Percentiles rank a stretch among this genome's conserved stretches.
Conservation (phyloP, 2,329 filamentous ascomycete genomes). For the Ceratocystis colombiana region DNA sequence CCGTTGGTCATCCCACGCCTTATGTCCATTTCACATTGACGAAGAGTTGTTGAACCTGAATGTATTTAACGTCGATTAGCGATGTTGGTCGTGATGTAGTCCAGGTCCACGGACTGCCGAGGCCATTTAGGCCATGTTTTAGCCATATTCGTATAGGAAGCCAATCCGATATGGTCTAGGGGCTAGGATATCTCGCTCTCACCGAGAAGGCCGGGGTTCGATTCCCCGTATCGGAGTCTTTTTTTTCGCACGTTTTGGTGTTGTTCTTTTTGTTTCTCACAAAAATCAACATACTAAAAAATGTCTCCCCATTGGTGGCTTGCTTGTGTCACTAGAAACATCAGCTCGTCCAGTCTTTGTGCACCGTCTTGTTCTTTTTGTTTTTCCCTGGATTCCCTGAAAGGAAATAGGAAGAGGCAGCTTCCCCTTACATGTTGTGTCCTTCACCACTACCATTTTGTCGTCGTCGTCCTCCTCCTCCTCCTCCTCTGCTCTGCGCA, state of each 20-base stretch:
- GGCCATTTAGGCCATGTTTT: no score
- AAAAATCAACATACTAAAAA: neutral
- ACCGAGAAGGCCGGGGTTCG: conserved; percentile 28
- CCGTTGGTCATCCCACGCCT: no score
- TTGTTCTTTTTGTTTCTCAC: neutral
- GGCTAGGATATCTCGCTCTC: conserved; percentile 19
- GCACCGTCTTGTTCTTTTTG: neutral
- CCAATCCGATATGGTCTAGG: conserved; percentile 22
- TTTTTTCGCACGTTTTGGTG: no score
- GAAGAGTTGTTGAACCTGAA: no score
- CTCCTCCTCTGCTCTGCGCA: neutral
- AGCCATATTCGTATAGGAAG: no score
- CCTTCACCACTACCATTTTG: neutral
- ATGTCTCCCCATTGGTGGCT: neutral
- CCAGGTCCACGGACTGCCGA: no score
- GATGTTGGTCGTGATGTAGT: no score
- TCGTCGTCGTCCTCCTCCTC: neutral
- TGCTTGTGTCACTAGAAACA: conserved; percentile 4
- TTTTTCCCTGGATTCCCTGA: neutral
- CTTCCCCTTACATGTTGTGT: neutral
- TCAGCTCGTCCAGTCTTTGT: conserved; percentile 6
- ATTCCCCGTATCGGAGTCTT: conserved; percentile 28
- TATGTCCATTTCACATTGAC: no score
- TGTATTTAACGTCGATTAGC: no score
- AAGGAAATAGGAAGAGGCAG: conserved; percentile 1